A percentile compares a stretch with the other conserved stretches of the same genome.
Evolutionary conservation across 1,284 basidiomycete species (phyloP).

Genomic region (Microbotryum saponariae): DNA sequence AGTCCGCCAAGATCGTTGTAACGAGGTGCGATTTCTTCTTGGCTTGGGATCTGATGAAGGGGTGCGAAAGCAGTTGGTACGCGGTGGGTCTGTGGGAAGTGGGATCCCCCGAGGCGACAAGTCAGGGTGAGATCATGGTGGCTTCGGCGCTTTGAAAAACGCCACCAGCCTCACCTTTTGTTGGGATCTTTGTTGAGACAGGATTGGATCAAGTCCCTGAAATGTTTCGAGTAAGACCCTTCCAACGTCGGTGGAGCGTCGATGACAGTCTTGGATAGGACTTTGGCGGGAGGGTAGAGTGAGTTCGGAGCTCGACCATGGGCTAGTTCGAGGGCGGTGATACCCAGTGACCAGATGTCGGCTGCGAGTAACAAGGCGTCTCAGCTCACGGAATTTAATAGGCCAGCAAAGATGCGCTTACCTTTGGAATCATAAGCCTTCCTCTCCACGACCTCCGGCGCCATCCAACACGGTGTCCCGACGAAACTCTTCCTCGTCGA

Average conservation of each 20-base stretch:
- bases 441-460: constrained; percentile 77
- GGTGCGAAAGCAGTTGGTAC: constrained; percentile 63
- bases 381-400: neutral
- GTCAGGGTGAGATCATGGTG: neutral
- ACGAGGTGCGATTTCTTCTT: constrained; percentile 69
- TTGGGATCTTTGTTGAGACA: constrained; percentile 75
- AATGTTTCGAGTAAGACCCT: constrained; percentile 66
- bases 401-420: constrained; percentile 6
- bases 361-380: constrained; percentile 42
- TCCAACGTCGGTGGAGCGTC: constrained; percentile 56
- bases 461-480: constrained; percentile 92
- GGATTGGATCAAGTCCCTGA: constrained; percentile 71
- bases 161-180: constrained; percentile 47
- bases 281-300: constrained; percentile 62
- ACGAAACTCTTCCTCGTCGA: constrained; percentile 74
- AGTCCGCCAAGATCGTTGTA: constrained; percentile 53
- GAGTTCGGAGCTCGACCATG: constrained; percentile 75
- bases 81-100: constrained; percentile 56
- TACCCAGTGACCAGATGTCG: constrained; percentile 87
- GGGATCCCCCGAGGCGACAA: neutral
- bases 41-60: constrained; percentile 64
- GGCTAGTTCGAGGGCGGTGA: constrained; percentile 75
- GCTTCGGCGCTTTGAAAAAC: neutral
- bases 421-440: constrained; percentile 67
- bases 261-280: constrained; percentile 57